Conservation (phyloP, 1,139 yeast species). For the Blastobotrys serpentis region DNA sequence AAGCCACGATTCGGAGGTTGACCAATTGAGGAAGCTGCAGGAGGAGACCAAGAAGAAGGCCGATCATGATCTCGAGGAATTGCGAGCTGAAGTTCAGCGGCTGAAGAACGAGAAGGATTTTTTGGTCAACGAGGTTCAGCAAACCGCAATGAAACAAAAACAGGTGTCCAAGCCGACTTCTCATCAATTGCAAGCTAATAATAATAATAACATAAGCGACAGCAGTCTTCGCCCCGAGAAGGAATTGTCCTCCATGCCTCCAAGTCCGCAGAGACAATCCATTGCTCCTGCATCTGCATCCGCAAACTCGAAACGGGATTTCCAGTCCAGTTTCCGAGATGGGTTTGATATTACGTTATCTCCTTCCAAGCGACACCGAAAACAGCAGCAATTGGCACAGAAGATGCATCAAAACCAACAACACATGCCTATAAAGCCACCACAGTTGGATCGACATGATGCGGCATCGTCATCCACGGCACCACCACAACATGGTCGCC, state of each 20-base stretch:
- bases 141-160: constrained; percentile 15
- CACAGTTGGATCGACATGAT: background rate
- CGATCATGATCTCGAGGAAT: constrained; percentile 45
- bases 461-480: background rate
- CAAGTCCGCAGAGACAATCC: background rate
- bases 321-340: constrained; percentile 31
- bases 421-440: no score
- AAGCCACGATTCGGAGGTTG: constrained; percentile 47
- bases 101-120: constrained; percentile 74
- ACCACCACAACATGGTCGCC: background rate
- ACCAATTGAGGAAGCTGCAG: constrained; percentile 43
- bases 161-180: no score
- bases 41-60: constrained; percentile 38
- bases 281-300: background rate
- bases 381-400: constrained; percentile 16
- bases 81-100: constrained; percentile 50
- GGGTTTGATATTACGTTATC: constrained; percentile 27
- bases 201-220: background rate
- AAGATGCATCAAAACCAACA: constrained; percentile 9
- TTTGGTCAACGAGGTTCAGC: constrained; percentile 45
- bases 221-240: background rate
- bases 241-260: background rate
- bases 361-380: constrained; percentile 17
- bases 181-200: no score
- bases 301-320: constrained; percentile 16